Base-by-base conservation (phyloP, 495 filamentous ascomycete species). In the Patellaria atrata region DNA sequence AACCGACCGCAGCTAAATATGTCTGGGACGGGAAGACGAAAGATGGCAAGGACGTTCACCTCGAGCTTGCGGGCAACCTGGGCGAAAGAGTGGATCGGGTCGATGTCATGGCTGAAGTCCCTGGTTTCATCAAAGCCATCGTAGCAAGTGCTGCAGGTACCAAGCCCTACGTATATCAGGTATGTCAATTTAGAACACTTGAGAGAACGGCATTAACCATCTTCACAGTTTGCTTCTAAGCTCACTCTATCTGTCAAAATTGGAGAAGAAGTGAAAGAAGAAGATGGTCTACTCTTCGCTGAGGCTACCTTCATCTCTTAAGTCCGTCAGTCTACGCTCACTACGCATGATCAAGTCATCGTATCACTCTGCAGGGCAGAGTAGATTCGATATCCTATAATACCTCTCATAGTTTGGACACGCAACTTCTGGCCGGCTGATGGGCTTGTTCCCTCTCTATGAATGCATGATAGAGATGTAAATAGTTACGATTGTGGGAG, bases 291-390 rank as follows among this genome's bases (percentile, higher is more conserved):
- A 18, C 48, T 87, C 37, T 89, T 87, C 59, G 68, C 66, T 26
- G 87, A 96, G 59, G 82, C 87, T 1, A 92, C 83, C 20, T 94
- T 93, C 65, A 94, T 96, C 59, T 85, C 77, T n/a, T n/a, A n/a
- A n/a, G n/a, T n/a, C n/a, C n/a, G n/a, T n/a, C n/a, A n/a, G n/a
- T n/a, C n/a, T n/a, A n/a, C n/a, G n/a, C n/a, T n/a, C n/a, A n/a
- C n/a, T n/a, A n/a, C n/a, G n/a, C n/a, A 11, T 77, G 27, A 50
- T 37, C 14, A 11, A 12, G 27, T 13, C 12, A 16, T 30, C 27
- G 27, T 13, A 16, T 13, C 5, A 12, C 27, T 30, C 12, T 30
- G 12, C 12, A 30, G 5, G 27, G 5, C 27, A 5, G 12, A 5
- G 27, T 13, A 30, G 27, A 13, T 30, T 12, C 27, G n/a, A n/a